Conservation (phyloP, 1,284 basidiomycete genomes). For the Paramarasmius palmivorus region DNA sequence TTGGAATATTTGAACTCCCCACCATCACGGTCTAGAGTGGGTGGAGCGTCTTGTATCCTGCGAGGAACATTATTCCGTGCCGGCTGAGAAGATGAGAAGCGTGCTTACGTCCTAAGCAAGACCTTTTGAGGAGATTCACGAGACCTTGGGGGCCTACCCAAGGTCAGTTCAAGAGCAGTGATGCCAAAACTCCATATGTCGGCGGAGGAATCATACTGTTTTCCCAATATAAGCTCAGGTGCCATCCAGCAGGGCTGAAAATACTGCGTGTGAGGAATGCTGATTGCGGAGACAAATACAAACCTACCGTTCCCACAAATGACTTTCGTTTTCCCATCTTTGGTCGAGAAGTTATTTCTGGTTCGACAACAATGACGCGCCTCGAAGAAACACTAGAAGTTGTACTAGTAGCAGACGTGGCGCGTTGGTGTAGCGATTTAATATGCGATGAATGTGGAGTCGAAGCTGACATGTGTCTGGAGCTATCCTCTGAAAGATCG, state of each 20-base stretch:
- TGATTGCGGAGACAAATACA: constrained; percentile 11
- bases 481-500: constrained; percentile 67
- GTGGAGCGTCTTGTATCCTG: constrained; percentile 72
- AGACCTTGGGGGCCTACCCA: constrained; percentile 81
- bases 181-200: constrained; percentile 95
- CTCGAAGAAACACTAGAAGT: constrained; percentile 17
- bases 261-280: constrained; percentile 1
- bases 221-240: constrained; percentile 84
- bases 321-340: constrained; percentile 73
- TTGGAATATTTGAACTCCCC: constrained; percentile 80
- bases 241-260: constrained; percentile 90
- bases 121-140: constrained; percentile 75
- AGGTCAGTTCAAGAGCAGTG: constrained; percentile 82
- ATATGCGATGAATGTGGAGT: not conserved
- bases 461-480: constrained; percentile 19
- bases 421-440: constrained; percentile 1
- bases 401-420: constrained; percentile 10
- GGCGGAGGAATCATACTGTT: constrained; percentile 81
- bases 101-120: constrained; percentile 68
- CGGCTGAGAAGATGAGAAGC: constrained; percentile 6
- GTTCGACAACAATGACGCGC: constrained; percentile 34
- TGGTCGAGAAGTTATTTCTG: constrained; percentile 31
- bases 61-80: constrained; percentile 21
- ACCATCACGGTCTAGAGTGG: constrained; percentile 70
- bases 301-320: constrained; percentile 84